phyloP scores from a whole-genome alignment of 352 stramenopile genomes.

The Globisporangium orthogonon region DNA sequence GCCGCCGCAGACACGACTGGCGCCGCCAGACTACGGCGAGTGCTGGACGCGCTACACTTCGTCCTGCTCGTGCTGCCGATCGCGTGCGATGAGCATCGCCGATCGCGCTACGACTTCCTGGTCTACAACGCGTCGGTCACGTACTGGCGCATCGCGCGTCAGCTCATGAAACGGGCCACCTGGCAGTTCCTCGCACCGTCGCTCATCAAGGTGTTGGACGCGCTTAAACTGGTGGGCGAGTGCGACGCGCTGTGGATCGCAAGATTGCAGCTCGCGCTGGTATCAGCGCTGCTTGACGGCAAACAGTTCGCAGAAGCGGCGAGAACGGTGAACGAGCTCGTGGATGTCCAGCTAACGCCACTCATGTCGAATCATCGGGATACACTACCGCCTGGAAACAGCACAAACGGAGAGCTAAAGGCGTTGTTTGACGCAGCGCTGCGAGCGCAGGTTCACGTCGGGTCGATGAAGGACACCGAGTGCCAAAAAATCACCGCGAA shows the following conservation, averaged over 20 bases:
- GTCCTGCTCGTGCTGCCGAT: conserved; percentile 72
- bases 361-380: conserved; percentile 20
- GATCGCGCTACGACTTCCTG: conserved; percentile 84
- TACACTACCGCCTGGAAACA: not conserved
- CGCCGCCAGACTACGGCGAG: conserved; percentile 29
- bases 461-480: conserved; percentile 65
- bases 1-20: conserved; percentile 34
- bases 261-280: conserved; percentile 55
- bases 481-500: conserved; percentile 69
- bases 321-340: conserved; percentile 61
- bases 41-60: conserved; percentile 73
- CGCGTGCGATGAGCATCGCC: conserved; percentile 45
- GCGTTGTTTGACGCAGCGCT: conserved; percentile 63
- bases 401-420: conserved; percentile 16
- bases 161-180: conserved; percentile 75
- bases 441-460: conserved; percentile 60
- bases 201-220: conserved; percentile 55
- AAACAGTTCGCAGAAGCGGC: conserved; percentile 47
- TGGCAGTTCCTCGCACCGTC: conserved; percentile 72
- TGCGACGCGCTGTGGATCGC: conserved; percentile 64
- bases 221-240: conserved; percentile 63
- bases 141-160: conserved; percentile 81
- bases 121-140: conserved; percentile 89
- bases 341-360: conserved; percentile 48
- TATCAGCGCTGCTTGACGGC: conserved; percentile 63